Evolutionary conservation across 78 protist species (phyloP).

Genomic region (Dictyostelium capitatum): DNA sequence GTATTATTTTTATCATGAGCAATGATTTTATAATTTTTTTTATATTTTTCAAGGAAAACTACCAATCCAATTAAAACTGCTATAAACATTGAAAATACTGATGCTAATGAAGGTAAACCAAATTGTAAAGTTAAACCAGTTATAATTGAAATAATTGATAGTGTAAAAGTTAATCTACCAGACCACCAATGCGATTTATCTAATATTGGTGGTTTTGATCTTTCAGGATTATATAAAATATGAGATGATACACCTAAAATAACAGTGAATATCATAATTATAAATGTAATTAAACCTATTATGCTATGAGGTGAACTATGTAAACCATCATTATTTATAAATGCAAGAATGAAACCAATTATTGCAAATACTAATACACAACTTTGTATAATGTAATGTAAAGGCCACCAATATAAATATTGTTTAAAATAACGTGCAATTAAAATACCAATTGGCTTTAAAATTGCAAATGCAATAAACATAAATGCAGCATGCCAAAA

Average conservation of each 20-base stretch:
- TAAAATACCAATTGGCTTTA: slow-evolving; percentile 73
- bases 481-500: slow-evolving; percentile 36
- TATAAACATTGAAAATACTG: not conserved
- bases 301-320: slow-evolving; percentile 25
- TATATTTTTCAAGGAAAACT: not conserved
- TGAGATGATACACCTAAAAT: slow-evolving; percentile 27
- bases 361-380: not conserved
- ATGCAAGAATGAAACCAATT: slow-evolving; percentile 17
- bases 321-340: not conserved
- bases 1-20: too few species aligned
- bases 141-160: not conserved
- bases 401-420: slow-evolving; percentile 58
- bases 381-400: not conserved
- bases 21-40: not conserved
- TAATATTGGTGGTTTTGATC: slow-evolving; percentile 33
- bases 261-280: not conserved
- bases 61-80: not conserved
- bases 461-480: slow-evolving; percentile 29
- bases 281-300: slow-evolving; percentile 25
- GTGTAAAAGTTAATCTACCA: not conserved
- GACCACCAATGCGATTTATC: slow-evolving; percentile 9
- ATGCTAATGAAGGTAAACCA: not conserved
- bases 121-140: not conserved
- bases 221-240: slow-evolving; percentile 17
- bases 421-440: slow-evolving; percentile 48